A percentile compares a stretch with the other conserved stretches of the same genome.
phyloP scores from a whole-genome alignment of 371 early-diverging fungal genomes.

The Circinella umbellata region DNA sequence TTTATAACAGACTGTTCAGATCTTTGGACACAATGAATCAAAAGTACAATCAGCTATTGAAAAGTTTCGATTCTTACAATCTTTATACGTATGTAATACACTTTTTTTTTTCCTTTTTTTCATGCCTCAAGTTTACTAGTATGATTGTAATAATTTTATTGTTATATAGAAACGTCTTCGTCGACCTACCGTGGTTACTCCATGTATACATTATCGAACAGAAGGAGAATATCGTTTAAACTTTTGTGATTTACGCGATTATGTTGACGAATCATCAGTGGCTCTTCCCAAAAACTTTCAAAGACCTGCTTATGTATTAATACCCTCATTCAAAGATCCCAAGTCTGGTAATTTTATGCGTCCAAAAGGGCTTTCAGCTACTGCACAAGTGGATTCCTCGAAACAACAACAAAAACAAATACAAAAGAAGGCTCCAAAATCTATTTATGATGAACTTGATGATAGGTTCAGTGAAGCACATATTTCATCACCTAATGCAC shows the following conservation, averaged over 20 bases:
- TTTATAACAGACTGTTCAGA: slow-evolving; percentile 25
- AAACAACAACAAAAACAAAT: not conserved
- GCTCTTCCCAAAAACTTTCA: slow-evolving; percentile 7
- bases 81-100: slow-evolving; percentile 32
- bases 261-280: slow-evolving; percentile 24
- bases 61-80: slow-evolving; percentile 34
- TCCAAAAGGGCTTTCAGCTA: not conserved
- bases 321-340: slow-evolving; percentile 36
- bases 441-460: slow-evolving; percentile 3
- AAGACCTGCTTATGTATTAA: slow-evolving; percentile 26
- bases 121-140: not conserved
- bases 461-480: not conserved
- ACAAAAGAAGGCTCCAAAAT: not conserved
- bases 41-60: slow-evolving; percentile 32
- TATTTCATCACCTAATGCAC: not conserved
- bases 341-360: not conserved
- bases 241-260: slow-evolving; percentile 30
- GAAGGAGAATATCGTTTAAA: slow-evolving; percentile 25
- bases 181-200: slow-evolving; percentile 7
- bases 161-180: slow-evolving; percentile 29
- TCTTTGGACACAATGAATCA: slow-evolving; percentile 22
- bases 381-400: not conserved
- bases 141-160: not conserved
- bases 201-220: slow-evolving; percentile 42
- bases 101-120: not conserved